Base-by-base conservation (phyloP, 495 filamentous ascomycete species). In the Paragyromitra xinjiangensis region DNA sequence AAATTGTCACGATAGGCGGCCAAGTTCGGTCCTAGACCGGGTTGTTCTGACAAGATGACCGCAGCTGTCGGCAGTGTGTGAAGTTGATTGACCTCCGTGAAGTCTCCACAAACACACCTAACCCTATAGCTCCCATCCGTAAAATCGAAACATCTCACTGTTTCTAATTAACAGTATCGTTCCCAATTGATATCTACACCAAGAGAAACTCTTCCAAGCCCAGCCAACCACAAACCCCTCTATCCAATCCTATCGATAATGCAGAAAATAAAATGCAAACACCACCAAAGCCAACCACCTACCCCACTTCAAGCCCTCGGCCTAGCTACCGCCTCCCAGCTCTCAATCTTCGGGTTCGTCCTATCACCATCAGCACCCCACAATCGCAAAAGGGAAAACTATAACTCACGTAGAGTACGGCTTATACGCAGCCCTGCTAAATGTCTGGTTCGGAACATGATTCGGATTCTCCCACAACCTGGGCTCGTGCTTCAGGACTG, bases 391-490 rank as follows among this genome's bases (percentile, higher is more conserved):
- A 9, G 72, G 9, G 24, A n/a, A 55, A 34, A 34, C 29, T 34
- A 34, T 34, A 40, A 90, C 92, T 81, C 83, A 97, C 95, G 95
- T 99, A 84, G 88, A 96, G 83, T 98, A 99, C 16, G 96, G 88
- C 87, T 92, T 95, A 86, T 89, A 99, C 11, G 94, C 94, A 67
- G 87, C 93, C 66, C 92, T 89, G 64, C 86, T 90, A 55, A 86
- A 84, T 16, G 95, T 97, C 76, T 89, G 83, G 83, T 91, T 96
- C 61, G 92, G 89, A 58, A 90, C 85, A 82, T 95, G 94, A 66
- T 91, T 89, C 44, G 87, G 86, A 34, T 88, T 83, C 79, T 97
- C 94, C 95, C 94, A 98, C 39, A 84, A 81, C 50, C 93, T 88
- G 48, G 87, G 82, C 68, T 88, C 85, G 34, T 88, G 86, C 82